Conservation (phyloP, 805 yeast genomes). For the Ogataea pini region DNA sequence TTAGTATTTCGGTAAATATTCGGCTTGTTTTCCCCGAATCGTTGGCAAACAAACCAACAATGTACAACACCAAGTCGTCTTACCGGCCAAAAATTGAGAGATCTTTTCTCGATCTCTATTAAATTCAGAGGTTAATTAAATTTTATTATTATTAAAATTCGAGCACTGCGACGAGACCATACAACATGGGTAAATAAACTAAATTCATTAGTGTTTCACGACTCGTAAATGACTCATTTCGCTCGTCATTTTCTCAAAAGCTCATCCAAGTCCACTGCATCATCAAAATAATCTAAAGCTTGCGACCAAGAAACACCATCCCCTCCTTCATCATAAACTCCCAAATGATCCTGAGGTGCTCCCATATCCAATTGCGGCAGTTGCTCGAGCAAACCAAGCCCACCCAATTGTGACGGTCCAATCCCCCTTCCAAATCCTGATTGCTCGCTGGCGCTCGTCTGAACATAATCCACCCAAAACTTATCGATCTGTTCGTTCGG, state of each 20-base stretch:
- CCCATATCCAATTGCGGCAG: neutral
- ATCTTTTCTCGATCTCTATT: too few species aligned
- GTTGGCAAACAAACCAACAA: too few species aligned
- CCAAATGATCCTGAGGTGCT: neutral
- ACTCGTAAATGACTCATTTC: too few species aligned
- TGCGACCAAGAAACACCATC: conserved; percentile 3
- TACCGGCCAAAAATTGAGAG: too few species aligned
- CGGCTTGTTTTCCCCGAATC: too few species aligned
- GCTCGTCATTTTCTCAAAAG: neutral
- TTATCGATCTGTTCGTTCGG: conserved; percentile 24
- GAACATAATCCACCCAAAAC: conserved; percentile 30
- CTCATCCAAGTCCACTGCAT: neutral
- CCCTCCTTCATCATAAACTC: neutral
- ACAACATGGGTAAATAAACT: too few species aligned
- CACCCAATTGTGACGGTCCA: neutral
- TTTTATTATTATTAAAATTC: too few species aligned
- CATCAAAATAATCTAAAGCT: conserved; percentile 2
- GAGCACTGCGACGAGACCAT: too few species aligned
- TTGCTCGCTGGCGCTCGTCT: neutral
- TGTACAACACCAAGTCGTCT: too few species aligned
- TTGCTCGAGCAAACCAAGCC: neutral
- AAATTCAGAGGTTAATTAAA: too few species aligned
- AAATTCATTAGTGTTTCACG: too few species aligned
- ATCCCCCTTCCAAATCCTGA: neutral
- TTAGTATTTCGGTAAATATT: too few species aligned